Evolutionary conservation across 129 eudicot genomes (phyloP), one percentile per base, ranked within the genome.

Genomic region (Flaveria linearis): DNA sequence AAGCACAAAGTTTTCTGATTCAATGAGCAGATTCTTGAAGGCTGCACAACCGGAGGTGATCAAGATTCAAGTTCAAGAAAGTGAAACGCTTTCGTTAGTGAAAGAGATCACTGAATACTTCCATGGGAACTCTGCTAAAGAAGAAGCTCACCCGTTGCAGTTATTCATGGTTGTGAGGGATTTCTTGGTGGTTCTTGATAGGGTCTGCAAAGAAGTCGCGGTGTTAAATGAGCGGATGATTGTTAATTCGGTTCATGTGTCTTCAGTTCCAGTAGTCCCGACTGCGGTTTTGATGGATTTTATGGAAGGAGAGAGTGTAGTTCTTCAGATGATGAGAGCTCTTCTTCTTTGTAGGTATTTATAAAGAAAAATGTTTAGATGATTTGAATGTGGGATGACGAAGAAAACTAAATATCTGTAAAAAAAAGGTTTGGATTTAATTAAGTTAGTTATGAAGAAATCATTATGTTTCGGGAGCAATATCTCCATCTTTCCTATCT

Each of bases 141-240:
- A 91, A 86, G 99, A 91, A 81, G 96, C 99, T 72, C 96, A 85
- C 64, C 99, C 97, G 9, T 86, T 91, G 42, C 85, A 96, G 78
- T 89, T 91, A 70, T 95, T 95, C 81, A 71, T 85, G 96, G 96
- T 95, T 2, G 97, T 95, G 11, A 83, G 93, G 61, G 99, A 95
- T 81, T 95, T 95, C 77, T 74, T 95, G 67, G 76, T 84, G 7
- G 75, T 86, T 70, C 84, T 95, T 55, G 99, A 95, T 53, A 84
- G 82, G 57, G 99, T 95, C 0, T 95, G 99, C 77, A 95, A 89
- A 79, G 99, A 95, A 85, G 92, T 95, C 30, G 89, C 89, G 20
- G 69, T 72, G 80, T 73, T 94, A 63, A n/a, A 91, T 20, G 98
- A 93, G 53, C 87, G 89, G 16, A 84, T 83, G 7, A 52, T 67